phyloP scores from a whole-genome alignment of 225 moss, liverwort and hornwort genomes.

The Thuidium tamariscinum region DNA sequence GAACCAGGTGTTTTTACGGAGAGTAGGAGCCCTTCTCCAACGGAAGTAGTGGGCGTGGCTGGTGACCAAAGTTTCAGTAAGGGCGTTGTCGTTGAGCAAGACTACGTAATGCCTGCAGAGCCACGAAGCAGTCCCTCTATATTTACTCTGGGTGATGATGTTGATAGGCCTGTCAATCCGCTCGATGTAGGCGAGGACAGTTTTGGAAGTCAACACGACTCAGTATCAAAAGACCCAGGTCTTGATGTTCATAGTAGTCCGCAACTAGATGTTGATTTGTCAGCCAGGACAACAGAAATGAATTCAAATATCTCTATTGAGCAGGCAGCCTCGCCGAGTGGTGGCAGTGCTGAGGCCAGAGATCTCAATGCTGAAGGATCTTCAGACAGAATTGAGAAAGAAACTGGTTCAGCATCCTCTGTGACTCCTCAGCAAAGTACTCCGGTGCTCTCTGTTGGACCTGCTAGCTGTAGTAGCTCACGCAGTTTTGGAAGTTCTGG shows the following conservation, averaged over 20 bases:
- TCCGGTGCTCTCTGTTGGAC: conserved; percentile 30
- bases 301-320: neutral
- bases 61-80: conserved; percentile 9
- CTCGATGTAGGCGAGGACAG: conserved; percentile 52
- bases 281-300: neutral
- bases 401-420: neutral
- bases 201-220: conserved; percentile 14
- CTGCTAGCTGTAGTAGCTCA: conserved; percentile 62
- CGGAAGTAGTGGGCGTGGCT: conserved; percentile 2
- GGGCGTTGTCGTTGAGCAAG: conserved; percentile 13
- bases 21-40: conserved; percentile 16
- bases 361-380: conserved; percentile 26
- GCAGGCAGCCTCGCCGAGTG: neutral
- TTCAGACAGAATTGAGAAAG: conserved; percentile 14
- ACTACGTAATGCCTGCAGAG: conserved; percentile 22
- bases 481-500: conserved; percentile 79
- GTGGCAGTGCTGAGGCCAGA: conserved; percentile 12
- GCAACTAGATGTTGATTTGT: neutral
- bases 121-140: conserved; percentile 31
- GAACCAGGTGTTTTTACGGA: conserved; percentile 37
- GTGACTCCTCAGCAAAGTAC: conserved; percentile 17
- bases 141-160: conserved; percentile 49
- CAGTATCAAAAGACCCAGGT: neutral
- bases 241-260: neutral
- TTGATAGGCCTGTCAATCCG: conserved; percentile 46